Conservation (phyloP, 192 early-diverging fungal genomes). For the Linnemannia hyalina region DNA sequence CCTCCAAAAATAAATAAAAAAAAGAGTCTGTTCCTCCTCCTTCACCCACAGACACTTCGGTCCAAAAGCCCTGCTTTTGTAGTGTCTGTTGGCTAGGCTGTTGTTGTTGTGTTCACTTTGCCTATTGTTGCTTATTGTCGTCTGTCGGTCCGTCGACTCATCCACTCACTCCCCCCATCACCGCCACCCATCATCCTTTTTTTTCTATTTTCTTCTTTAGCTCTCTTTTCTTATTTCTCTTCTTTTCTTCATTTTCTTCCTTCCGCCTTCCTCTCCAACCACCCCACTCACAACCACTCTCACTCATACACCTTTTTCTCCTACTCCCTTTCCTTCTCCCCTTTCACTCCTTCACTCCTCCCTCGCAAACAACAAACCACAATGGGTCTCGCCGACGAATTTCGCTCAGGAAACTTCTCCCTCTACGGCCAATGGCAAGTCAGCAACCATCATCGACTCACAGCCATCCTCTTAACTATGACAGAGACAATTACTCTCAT, state of each 20-base stretch:
- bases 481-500: neutral
- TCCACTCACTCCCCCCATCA: neutral
- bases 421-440: conserved; percentile 68
- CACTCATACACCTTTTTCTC: neutral
- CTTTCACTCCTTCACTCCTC: neutral
- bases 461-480: neutral
- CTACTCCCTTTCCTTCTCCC: neutral
- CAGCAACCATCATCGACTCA: neutral
- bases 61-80: neutral
- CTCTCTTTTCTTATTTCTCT: neutral
- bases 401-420: conserved; percentile 64
- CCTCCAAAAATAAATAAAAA: neutral
- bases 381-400: conserved; percentile 62
- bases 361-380: neutral
- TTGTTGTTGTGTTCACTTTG: neutral
- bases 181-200: conserved; percentile 14
- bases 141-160: neutral
- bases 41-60: neutral
- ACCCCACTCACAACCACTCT: neutral
- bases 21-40: too few relatives aligned
- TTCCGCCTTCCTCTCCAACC: conserved; percentile 15
- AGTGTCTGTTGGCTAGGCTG: neutral
- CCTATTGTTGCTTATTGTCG: neutral
- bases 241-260: neutral
- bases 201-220: neutral